A percentile compares a stretch with the other conserved stretches of the same genome.
Conservation (phyloP, 768 basidiomycete species). For the Amanita pallidorosea region DNA sequence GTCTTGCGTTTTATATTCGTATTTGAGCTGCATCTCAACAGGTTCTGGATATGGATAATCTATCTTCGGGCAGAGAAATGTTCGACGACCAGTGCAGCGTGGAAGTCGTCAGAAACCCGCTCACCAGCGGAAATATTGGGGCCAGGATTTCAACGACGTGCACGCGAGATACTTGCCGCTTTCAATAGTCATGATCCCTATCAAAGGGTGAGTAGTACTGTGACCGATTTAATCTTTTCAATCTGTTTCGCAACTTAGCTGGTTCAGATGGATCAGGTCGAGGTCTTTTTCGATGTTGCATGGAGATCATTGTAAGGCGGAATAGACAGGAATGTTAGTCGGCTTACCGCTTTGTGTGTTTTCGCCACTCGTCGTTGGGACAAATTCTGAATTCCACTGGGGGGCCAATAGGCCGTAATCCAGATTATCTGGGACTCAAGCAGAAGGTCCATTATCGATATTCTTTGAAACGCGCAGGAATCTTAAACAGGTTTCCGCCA, state of each 20-base stretch:
- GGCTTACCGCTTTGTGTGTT: constrained; percentile 15
- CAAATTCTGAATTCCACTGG: background rate
- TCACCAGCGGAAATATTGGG: constrained; percentile 19
- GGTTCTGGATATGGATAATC: constrained; percentile 23
- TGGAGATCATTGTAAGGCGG: constrained; percentile 13
- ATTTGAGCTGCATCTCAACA: constrained; percentile 4
- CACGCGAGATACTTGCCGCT: constrained; percentile 13
- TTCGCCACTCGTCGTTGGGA: background rate
- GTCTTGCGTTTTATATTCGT: background rate
- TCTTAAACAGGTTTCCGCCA: constrained; percentile 15
- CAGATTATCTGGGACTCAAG: constrained; percentile 10
- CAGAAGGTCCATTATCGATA: constrained; percentile 10
- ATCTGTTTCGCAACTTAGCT: background rate
- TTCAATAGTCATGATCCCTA: constrained; percentile 12
- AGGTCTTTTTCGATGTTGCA: constrained; percentile 8
- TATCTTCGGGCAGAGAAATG: constrained; percentile 18
- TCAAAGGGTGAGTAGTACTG: background rate
- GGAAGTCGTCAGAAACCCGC: constrained; percentile 14
- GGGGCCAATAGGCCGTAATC: constrained; percentile 13
- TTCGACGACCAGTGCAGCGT: constrained; percentile 8
- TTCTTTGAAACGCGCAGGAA: constrained; percentile 10
- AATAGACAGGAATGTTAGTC: constrained; percentile 15
- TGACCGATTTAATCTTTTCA: background rate
- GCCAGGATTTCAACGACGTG: constrained; percentile 15
- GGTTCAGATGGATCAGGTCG: constrained; percentile 9